Percentiles rank a stretch among this genome's conserved stretches.
Conservation (phyloP, 148 eudicot genomes). For the Vaccinium macrocarpon region DNA sequence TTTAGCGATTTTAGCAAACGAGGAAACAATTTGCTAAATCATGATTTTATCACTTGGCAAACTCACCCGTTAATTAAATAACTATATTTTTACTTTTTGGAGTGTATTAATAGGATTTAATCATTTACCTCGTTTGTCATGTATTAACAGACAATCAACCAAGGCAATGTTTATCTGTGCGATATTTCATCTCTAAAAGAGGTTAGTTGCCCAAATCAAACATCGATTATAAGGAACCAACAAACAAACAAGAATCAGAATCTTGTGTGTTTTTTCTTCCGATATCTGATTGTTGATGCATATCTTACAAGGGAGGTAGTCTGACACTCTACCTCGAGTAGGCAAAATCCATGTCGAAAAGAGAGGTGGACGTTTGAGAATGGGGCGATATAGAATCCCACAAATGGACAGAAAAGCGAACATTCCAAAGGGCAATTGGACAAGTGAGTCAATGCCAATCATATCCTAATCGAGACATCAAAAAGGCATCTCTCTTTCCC, state of each 20-base stretch:
- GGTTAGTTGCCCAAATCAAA: background rate
- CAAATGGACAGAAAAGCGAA: background rate
- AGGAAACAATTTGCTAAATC: too few species aligned
- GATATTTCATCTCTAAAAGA: background rate
- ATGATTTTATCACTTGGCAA: too few species aligned
- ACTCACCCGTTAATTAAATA: too few species aligned
- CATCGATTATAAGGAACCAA: too few species aligned
- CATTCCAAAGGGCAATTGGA: background rate
- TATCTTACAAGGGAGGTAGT: too few species aligned
- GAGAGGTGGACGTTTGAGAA: background rate
- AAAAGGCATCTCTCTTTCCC: constrained; percentile 4
- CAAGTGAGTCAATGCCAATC: constrained; percentile 7
- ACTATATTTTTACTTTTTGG: too few species aligned
- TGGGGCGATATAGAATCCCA: background rate
- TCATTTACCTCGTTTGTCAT: too few species aligned
- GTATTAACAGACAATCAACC: too few species aligned
- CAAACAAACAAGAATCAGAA: background rate
- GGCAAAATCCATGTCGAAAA: background rate
- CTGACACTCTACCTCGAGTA: background rate
- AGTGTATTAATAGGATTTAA: too few species aligned
- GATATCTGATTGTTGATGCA: background rate
- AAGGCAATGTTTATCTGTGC: background rate
- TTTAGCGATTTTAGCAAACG: too few species aligned
- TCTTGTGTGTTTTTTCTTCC: background rate
- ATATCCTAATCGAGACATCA: background rate